phyloP scores from a whole-genome alignment of 495 filamentous ascomycete genomes.

The Terfezia boudieri region DNA sequence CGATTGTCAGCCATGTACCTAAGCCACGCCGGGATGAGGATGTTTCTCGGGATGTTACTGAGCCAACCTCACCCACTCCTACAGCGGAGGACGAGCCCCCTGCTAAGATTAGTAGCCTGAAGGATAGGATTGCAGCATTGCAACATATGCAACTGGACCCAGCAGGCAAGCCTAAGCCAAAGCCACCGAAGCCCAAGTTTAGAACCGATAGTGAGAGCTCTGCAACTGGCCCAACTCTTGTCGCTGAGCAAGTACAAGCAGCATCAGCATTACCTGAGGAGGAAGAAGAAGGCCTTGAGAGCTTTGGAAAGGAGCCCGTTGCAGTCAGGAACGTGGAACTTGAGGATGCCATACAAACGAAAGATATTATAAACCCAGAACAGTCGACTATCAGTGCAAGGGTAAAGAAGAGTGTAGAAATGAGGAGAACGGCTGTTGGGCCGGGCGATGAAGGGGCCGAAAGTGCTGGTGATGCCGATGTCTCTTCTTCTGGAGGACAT shows the following conservation, averaged over 20 bases:
- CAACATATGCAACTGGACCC: constrained; percentile 88
- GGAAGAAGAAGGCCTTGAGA: not conserved
- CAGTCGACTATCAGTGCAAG: constrained; percentile 1
- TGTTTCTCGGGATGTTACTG: constrained; percentile 41
- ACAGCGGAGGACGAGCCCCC: constrained; percentile 30
- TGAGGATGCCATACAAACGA: not conserved
- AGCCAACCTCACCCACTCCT: constrained; percentile 40
- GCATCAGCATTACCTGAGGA: not conserved
- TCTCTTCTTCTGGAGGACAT: constrained; percentile 67
- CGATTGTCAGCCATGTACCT: constrained; percentile 31
- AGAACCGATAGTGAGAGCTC: constrained; percentile 33
- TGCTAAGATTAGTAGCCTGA: constrained; percentile 76
- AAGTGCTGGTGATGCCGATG: constrained; percentile 44
- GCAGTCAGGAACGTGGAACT: too few relatives aligned
- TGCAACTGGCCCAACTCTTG: not conserved
- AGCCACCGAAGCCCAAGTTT: constrained; percentile 41
- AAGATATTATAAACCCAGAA: constrained; percentile 2
- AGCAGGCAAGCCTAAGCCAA: constrained; percentile 76
- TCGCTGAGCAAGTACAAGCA: not conserved
- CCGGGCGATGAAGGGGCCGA: not conserved
- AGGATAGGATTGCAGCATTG: constrained; percentile 78
- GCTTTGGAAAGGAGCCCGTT: too few relatives aligned
- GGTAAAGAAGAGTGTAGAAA: constrained; percentile 10
- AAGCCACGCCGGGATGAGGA: constrained; percentile 61
- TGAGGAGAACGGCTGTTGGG: constrained; percentile 4